Evolutionary conservation across 805 yeast genomes (phyloP).

Genomic region (Candida easanensis): DNA sequence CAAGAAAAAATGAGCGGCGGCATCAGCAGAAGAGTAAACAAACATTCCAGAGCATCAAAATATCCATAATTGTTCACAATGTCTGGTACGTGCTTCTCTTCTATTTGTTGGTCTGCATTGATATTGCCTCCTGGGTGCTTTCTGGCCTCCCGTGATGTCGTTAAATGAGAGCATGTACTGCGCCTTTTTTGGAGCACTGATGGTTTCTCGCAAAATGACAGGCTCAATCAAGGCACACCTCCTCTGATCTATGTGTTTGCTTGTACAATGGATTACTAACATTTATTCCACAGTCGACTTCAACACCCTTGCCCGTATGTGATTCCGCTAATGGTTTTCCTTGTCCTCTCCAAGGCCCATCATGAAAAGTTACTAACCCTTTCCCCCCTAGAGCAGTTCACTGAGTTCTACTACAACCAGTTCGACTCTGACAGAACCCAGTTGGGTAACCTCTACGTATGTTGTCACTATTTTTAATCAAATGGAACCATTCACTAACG

Average conservation of each 20-base stretch:
- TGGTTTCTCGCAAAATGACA: too few relatives aligned
- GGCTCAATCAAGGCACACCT: neutral
- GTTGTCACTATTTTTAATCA: slow-evolving; percentile 17
- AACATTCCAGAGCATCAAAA: neutral
- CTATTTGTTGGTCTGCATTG: neutral
- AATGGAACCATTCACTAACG: neutral
- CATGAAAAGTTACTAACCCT: slow-evolving; percentile 7
- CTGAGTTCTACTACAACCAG: slow-evolving; percentile 92
- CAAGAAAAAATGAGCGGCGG: slow-evolving; percentile 1
- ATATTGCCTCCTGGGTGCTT: too few relatives aligned
- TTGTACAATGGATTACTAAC: slow-evolving; percentile 8
- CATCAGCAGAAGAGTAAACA: slow-evolving; percentile 2
- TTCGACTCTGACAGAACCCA: slow-evolving; percentile 91
- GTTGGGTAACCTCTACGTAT: slow-evolving; percentile 82
- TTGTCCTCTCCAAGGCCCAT: neutral
- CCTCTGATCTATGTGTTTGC: neutral
- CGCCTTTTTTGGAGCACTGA: neutral
- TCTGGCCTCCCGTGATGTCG: too few relatives aligned
- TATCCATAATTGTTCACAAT: slow-evolving; percentile 2
- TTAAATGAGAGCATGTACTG: too few relatives aligned
- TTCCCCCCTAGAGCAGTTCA: slow-evolving; percentile 60
- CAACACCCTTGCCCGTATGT: slow-evolving; percentile 43
- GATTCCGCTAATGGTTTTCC: neutral
- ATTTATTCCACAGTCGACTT: slow-evolving; percentile 35
- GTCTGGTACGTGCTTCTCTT: slow-evolving; percentile 18